phyloP scores from a whole-genome alignment of 2,329 filamentous ascomycete genomes.

The Pseudogymnoascus sp. region DNA sequence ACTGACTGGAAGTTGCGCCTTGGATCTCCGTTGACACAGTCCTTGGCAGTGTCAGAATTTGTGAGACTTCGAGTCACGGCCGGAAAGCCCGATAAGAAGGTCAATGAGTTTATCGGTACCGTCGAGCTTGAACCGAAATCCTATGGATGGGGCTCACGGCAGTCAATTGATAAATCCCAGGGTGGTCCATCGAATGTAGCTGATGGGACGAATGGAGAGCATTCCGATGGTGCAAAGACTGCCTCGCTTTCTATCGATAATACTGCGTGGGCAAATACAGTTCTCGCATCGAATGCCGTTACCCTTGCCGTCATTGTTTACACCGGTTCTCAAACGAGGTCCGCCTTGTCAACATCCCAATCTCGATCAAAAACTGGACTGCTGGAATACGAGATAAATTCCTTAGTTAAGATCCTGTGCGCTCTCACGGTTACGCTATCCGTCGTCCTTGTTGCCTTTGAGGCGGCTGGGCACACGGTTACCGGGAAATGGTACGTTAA shows the following conservation, averaged over 20 bases:
- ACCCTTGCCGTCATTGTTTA: constrained; percentile 89
- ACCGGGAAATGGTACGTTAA: constrained; percentile 83
- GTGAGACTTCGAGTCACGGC: constrained; percentile 65
- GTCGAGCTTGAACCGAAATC: constrained; percentile 62
- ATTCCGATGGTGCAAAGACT: constrained; percentile 41
- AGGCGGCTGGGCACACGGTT: constrained; percentile 66
- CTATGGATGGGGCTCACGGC: constrained; percentile 33
- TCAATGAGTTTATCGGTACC: constrained; percentile 92
- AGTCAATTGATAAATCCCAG: constrained; percentile 31
- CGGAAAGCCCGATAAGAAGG: constrained; percentile 84
- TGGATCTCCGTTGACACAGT: constrained; percentile 78
- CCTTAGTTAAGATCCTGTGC: constrained; percentile 91
- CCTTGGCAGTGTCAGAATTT: constrained; percentile 65
- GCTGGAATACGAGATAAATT: constrained; percentile 94
- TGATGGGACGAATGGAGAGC: constrained; percentile 15
- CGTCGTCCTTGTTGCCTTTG: constrained; percentile 76
- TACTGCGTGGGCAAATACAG: constrained; percentile 96
- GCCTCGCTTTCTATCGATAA: constrained; percentile 87
- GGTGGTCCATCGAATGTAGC: constrained; percentile 22
- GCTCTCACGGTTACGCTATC: constrained; percentile 80
- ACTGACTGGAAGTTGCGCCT: constrained; percentile 97
- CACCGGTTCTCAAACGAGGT: constrained; percentile 88
- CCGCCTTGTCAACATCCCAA: constrained; percentile 83
- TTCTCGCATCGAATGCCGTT: constrained; percentile 85
- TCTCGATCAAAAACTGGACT: constrained; percentile 92